phyloP scores from a whole-genome alignment of 2,329 filamentous ascomycete genomes.

The Dendryphion nanum region DNA sequence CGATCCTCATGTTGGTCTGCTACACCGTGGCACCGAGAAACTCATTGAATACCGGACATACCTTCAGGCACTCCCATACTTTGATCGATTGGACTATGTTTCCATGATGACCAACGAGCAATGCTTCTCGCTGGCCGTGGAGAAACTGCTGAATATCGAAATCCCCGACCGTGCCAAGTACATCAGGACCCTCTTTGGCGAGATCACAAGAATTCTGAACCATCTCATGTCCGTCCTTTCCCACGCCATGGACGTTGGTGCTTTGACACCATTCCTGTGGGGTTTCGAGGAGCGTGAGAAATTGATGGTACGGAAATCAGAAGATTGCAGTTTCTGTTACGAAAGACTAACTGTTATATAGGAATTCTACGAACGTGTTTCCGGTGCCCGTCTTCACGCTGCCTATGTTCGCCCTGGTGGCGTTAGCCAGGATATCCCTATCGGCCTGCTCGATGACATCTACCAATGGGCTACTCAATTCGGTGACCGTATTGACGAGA shows the following conservation, averaged over 20 bases:
- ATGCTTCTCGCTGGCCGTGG: slow-evolving; percentile 90
- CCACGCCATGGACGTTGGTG: slow-evolving; percentile 98
- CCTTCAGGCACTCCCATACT: slow-evolving; percentile 95
- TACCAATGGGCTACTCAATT: slow-evolving; percentile 99
- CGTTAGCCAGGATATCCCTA: slow-evolving; percentile 90
- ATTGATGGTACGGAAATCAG: slow-evolving; percentile 73
- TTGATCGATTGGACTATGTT: slow-evolving; percentile 97
- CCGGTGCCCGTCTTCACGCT: slow-evolving; percentile 92
- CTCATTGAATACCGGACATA: slow-evolving; percentile 99
- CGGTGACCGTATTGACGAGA: slow-evolving; percentile 96
- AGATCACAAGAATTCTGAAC: slow-evolving; percentile 92
- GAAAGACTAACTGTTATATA: slow-evolving; percentile 38
- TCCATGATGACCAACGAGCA: slow-evolving; percentile 99
- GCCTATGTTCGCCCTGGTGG: slow-evolving; percentile 96
- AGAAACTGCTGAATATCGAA: slow-evolving; percentile 97
- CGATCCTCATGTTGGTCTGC: slow-evolving; percentile 92
- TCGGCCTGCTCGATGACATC: slow-evolving; percentile 95
- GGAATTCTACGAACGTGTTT: slow-evolving; percentile 99
- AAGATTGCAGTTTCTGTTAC: slow-evolving; percentile 5
- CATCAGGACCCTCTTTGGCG: slow-evolving; percentile 92
- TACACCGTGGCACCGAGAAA: slow-evolving; percentile 98
- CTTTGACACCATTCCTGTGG: slow-evolving; percentile 97
- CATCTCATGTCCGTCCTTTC: slow-evolving; percentile 97
- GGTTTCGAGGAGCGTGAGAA: slow-evolving; percentile 99
- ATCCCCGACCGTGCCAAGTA: slow-evolving; percentile 94